Evolutionary conservation across 1,284 basidiomycete species (phyloP).

Genomic region (Trichosporon asahii): DNA sequence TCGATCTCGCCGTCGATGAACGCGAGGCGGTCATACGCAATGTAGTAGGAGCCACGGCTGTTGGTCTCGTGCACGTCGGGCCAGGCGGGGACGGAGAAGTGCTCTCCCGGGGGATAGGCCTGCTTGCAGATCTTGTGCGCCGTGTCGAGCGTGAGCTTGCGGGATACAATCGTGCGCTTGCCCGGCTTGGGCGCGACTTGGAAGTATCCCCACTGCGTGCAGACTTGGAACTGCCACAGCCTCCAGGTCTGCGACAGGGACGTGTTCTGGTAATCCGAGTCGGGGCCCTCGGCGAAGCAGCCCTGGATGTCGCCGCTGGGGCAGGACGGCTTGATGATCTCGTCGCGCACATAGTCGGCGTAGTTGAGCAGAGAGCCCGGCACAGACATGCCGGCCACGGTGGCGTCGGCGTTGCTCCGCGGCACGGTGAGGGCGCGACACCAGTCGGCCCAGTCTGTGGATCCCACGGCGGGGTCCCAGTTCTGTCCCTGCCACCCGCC

Average conservation of each 20-base stretch:
- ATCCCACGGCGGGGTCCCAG: slow-evolving; percentile 66
- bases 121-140: slow-evolving; percentile 75
- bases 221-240: slow-evolving; percentile 82
- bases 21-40: slow-evolving; percentile 72
- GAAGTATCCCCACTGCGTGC: slow-evolving; percentile 94
- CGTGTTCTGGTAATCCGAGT: slow-evolving; percentile 60
- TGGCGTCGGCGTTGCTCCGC: slow-evolving; percentile 32
- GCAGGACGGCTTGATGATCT: slow-evolving; percentile 61
- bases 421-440: slow-evolving; percentile 60
- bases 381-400: slow-evolving; percentile 41
- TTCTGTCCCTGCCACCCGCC: slow-evolving; percentile 63
- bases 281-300: slow-evolving; percentile 80
- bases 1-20: slow-evolving; percentile 63
- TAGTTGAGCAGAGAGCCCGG: slow-evolving; percentile 65
- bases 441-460: slow-evolving; percentile 54
- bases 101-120: slow-evolving; percentile 74
- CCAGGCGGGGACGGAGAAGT: slow-evolving; percentile 65
- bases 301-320: slow-evolving; percentile 51
- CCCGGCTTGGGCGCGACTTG: slow-evolving; percentile 46
- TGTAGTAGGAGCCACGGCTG: slow-evolving; percentile 67
- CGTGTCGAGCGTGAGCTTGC: slow-evolving; percentile 71
- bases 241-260: slow-evolving; percentile 71
- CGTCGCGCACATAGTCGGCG: slow-evolving; percentile 69
- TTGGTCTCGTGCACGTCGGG: slow-evolving; percentile 82
- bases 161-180: slow-evolving; percentile 37